Conservation (phyloP, 163 green algal species). For the Scenedesmus sp. region DNA sequence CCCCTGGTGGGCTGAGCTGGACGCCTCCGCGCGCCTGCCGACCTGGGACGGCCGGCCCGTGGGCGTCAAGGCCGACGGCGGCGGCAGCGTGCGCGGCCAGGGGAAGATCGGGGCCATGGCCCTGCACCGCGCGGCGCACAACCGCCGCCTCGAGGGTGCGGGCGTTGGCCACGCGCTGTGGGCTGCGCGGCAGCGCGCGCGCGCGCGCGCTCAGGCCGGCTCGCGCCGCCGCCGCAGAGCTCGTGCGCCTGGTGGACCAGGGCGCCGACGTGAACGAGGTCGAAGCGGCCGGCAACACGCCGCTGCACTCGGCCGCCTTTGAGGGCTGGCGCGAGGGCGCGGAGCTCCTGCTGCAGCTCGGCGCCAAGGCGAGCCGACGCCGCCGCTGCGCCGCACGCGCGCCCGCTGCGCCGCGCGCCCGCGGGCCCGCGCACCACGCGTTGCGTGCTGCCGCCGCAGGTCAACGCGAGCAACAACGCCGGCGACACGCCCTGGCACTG, state of each 20-base stretch:
- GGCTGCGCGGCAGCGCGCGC: too few species aligned
- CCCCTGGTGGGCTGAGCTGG: constrained; percentile 45
- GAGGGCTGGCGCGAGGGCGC: constrained; percentile 88
- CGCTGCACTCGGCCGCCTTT: constrained; percentile 88
- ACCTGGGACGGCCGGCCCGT: constrained; percentile 78
- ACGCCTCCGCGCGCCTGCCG: constrained; percentile 62
- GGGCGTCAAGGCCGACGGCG: constrained; percentile 84
- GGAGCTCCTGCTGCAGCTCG: constrained; percentile 84
- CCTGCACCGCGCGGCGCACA: constrained; percentile 83
- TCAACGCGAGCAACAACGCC: constrained; percentile 94
- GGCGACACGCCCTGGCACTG: constrained; percentile 91
- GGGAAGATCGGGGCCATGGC: constrained; percentile 86
- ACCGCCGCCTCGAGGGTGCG: constrained; percentile 71
- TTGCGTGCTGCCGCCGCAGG: too few species aligned
- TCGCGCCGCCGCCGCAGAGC: constrained; percentile 53
- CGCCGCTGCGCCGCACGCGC: neutral
- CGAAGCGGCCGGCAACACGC: constrained; percentile 91
- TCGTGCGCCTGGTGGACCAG: constrained; percentile 64
- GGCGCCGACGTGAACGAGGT: constrained; percentile 92
- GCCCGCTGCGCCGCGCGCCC: too few species aligned
- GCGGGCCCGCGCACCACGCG: neutral
- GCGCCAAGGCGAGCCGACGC: constrained; percentile 76
- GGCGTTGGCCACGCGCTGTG: neutral
- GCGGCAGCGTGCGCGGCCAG: constrained; percentile 77
- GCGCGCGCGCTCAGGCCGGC: too few species aligned